Percentiles rank a stretch among this genome's conserved stretches.
Conservation (phyloP, 1,139 yeast species). For the Yamadazyma triangularis region DNA sequence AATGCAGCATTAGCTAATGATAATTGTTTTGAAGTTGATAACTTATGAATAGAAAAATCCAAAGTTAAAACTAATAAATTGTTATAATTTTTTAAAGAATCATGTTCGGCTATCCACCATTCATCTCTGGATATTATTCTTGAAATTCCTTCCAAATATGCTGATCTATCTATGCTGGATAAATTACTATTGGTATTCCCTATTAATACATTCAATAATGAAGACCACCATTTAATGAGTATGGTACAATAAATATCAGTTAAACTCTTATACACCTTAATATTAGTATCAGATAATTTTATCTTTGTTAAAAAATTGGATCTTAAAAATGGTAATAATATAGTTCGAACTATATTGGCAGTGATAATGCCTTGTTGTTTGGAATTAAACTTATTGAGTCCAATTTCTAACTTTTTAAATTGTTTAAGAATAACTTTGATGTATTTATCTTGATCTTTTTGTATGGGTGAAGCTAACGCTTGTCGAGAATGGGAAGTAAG, state of each 20-base stretch:
- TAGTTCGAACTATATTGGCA: slow-evolving; percentile 63
- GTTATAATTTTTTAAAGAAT: slow-evolving; percentile 19
- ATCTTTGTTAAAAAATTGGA: slow-evolving; percentile 22
- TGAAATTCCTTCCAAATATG: slow-evolving; percentile 70
- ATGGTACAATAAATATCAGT: slow-evolving; percentile 34
- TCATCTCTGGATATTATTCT: slow-evolving; percentile 60
- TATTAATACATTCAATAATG: slow-evolving; percentile 42
- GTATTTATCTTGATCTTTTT: slow-evolving; percentile 16
- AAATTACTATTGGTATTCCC: slow-evolving; percentile 19
- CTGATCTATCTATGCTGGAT: slow-evolving; percentile 50
- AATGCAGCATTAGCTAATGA: slow-evolving; percentile 65
- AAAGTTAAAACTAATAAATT: slow-evolving; percentile 48
- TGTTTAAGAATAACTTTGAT: slow-evolving; percentile 30
- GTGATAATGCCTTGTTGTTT: slow-evolving; percentile 50
- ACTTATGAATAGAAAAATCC: slow-evolving; percentile 48
- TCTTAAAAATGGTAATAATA: slow-evolving; percentile 64
- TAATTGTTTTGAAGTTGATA: slow-evolving; percentile 49
- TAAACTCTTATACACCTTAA: slow-evolving; percentile 28
- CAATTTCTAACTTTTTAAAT: slow-evolving; percentile 42
- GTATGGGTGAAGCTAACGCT: slow-evolving; percentile 1
- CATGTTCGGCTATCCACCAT: slow-evolving; percentile 40
- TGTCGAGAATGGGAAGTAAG: slow-evolving; percentile 4
- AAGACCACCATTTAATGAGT: slow-evolving; percentile 64
- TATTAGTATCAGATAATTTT: slow-evolving; percentile 6
- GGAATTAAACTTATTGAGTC: slow-evolving; percentile 44